Base-by-base conservation (phyloP, 129 eudicot genomes). In the Pseudognaphalium luteoalbum region DNA sequence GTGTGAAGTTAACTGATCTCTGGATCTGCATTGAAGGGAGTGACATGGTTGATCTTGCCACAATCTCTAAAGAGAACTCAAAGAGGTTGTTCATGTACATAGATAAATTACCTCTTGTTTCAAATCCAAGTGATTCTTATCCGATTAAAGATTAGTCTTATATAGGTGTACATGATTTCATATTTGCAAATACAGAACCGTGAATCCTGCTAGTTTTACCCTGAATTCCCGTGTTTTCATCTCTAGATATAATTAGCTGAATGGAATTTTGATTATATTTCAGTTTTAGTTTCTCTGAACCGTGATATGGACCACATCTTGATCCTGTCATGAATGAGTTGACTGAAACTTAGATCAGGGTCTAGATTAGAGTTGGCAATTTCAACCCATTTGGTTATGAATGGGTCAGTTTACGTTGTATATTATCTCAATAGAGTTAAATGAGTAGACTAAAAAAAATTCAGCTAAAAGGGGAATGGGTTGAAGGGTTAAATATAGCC, bases 11-110 rank as follows among this genome's bases (percentile, higher is more conserved):
- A 17, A 78, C 86, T 25, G 95, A 91, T 76, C 85, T 86, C 2
- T 91, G 92, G 97, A 79, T 87, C 3, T 87, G 63, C 66, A 52
- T 81, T 21, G 90, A 85, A 68, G 63, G 47, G 22, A 82, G 22
- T 47, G 97, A 88, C 16, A 68, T 73, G 29, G 63, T 77, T 17
- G 95, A 86, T 69, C 39, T 79, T 65, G 35, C 87, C 14, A 56
- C 64, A 79, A 85, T 88, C 52, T 72, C 66, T 19, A 67, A 73
- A 72, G 92, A 91, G 72, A 83, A 88, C 75, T 47, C 84, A 28
- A 81, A 71, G 72, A 85, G 92, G 81, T 84, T 91, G 75, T 88
- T 86, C 52, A 79, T 76, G 83, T 91, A 85, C 74, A 74, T 88
- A 73, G 92, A 86, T 10, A 88, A 86, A 82, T 72, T 86, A 59